Base-by-base conservation (phyloP, 352 stramenopile species). In the Pythium apleroticum region DNA sequence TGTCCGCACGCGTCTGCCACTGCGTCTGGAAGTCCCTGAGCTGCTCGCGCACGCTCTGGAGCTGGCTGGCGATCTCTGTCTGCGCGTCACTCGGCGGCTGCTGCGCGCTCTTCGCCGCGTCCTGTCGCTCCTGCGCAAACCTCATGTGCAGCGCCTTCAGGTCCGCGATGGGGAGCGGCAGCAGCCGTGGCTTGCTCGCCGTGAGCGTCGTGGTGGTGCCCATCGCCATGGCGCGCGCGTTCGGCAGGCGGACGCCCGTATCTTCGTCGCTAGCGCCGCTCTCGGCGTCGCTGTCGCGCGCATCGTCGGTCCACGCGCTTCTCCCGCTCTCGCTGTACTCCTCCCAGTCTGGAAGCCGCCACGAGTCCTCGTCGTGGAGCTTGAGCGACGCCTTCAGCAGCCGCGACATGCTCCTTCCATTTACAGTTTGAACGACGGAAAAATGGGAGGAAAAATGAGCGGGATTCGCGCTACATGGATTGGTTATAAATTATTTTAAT, bases 341-440 rank as follows among this genome's bases (percentile, higher is more conserved):
- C 22, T 86, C 78, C 80, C 80, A 90, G 61, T 80, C 63, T 5
- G 78, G 80, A 4, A 90, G 70, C 46, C 66, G 63, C 80, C 80
- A 90, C 37, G 65, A 56, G 30, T 48, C 58, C 54, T 60, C 65
- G 54, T 72, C 65, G 25, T 72, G 57, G 37, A 72, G 58, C 52
- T 33, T 17, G 27, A 59, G 20, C 24, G 56, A 52, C 56, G 57
- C 37, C 30, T 41, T 48, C 48, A 48, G 25, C 25, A 55, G 19
- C 7, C 33, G 24, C 35, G 46, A 27, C 63, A 41, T 69, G 4
- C 20, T 22, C n/a, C 9, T 50, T 24, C 19, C 43, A 50, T 50
- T 50, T 27, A 33, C 8, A 41, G 52, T 65, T 63, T 63, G 57
- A 65, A 57, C 33, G 17, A 9, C 6, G 24, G 30, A 46, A 49